Percentiles rank a stretch among this genome's conserved stretches.
Evolutionary conservation across 768 basidiomycete species (phyloP).

Genomic region (Boletus vermiculosoides): DNA sequence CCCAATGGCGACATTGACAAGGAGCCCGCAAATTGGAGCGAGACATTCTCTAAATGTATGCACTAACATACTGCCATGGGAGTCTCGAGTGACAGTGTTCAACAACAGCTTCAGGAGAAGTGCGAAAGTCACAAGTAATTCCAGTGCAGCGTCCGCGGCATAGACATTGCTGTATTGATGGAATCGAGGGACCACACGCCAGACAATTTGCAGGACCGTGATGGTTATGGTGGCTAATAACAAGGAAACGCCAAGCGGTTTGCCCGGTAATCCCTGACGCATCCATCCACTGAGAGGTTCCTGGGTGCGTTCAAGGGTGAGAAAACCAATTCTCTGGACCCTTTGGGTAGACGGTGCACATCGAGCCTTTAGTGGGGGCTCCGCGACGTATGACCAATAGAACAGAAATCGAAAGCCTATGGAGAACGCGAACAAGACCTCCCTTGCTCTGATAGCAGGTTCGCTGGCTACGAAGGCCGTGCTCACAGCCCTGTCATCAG

Average conservation of each 20-base stretch:
- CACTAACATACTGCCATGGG: slow-evolving; percentile 40
- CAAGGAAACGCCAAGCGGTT: slow-evolving; percentile 50
- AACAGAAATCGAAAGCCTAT: slow-evolving; percentile 61
- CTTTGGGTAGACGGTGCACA: slow-evolving; percentile 30
- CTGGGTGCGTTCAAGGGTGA: slow-evolving; percentile 14
- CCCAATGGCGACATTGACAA: slow-evolving; percentile 51
- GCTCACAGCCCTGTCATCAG: slow-evolving; percentile 33
- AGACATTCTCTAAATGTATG: slow-evolving; percentile 46
- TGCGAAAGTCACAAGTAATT: slow-evolving; percentile 56
- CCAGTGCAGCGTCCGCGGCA: slow-evolving; percentile 53
- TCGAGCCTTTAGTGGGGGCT: slow-evolving; percentile 42
- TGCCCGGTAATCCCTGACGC: slow-evolving; percentile 59
- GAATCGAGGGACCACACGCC: slow-evolving; percentile 48
- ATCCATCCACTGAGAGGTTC: slow-evolving; percentile 59
- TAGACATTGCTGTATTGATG: slow-evolving; percentile 48
- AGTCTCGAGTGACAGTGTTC: slow-evolving; percentile 46
- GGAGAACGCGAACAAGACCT: slow-evolving; percentile 57
- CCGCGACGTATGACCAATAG: slow-evolving; percentile 65
- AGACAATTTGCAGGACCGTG: slow-evolving; percentile 59
- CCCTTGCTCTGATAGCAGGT: slow-evolving; percentile 50
- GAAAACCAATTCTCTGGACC: slow-evolving; percentile 12
- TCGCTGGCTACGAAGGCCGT: slow-evolving; percentile 21
- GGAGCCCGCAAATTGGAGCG: slow-evolving; percentile 50
- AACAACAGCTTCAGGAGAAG: slow-evolving; percentile 63
- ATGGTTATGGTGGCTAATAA: slow-evolving; percentile 46